These are phyloP conservation scores for Termitomyces sp. DNA, from an alignment of 768 basidiomycete genomes.

Conservation along the genomic window DNA sequence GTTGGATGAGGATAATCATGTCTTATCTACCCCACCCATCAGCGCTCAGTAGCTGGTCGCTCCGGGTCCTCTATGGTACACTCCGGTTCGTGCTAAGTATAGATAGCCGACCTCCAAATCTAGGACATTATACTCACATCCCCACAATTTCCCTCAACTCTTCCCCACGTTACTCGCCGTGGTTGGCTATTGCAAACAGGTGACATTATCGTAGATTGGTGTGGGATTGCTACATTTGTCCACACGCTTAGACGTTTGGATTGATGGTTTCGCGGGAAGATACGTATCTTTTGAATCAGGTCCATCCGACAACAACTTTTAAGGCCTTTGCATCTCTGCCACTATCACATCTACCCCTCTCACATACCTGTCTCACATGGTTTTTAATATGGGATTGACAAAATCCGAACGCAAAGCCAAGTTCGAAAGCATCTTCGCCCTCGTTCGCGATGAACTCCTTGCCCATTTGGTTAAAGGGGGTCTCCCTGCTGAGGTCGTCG, in stretches of 20 bases:
- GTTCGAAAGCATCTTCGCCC: constrained; percentile 71
- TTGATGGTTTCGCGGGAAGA: background rate
- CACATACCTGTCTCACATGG: background rate
- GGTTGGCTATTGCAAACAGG: background rate
- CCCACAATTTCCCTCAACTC: too few relatives aligned
- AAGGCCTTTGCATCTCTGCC: background rate
- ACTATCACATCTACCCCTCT: background rate
- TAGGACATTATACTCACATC: background rate
- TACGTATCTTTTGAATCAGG: constrained; percentile 9
- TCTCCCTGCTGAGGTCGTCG: constrained; percentile 80
- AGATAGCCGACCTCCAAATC: background rate
- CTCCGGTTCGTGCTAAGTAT: background rate
- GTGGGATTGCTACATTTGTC: background rate
- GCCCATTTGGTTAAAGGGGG: constrained; percentile 61
- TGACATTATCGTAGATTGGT: background rate
- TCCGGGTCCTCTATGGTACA: background rate
- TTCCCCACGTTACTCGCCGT: background rate
- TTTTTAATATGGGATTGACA: constrained; percentile 10
- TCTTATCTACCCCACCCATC: background rate
- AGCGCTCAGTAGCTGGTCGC: too few relatives aligned
- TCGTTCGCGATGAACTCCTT: constrained; percentile 77
- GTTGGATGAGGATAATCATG: background rate
- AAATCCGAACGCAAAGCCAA: constrained; percentile 39
- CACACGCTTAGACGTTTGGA: background rate
- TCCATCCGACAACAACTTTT: background rate